Evolutionary conservation across 1,284 basidiomycete species (phyloP).

Genomic region (Golubevia pallescens): DNA sequence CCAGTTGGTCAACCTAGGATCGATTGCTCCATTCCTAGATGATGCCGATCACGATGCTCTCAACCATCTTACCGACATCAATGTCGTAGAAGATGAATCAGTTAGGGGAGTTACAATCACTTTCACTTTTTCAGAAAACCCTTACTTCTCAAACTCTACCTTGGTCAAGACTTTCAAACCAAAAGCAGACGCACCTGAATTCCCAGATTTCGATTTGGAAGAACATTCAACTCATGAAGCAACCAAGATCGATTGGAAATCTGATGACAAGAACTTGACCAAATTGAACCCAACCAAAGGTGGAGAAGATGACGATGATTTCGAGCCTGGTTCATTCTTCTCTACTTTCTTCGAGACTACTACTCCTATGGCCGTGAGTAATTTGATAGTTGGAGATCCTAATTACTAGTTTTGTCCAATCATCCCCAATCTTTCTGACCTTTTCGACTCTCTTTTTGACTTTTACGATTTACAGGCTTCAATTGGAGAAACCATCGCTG

Average conservation of each 20-base stretch:
- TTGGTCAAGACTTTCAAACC: constrained; percentile 48
- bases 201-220: constrained; percentile 47
- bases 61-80: no score
- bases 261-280: constrained; percentile 55
- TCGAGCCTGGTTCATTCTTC: constrained; percentile 62
- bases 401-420: background rate
- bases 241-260: constrained; percentile 55
- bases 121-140: constrained; percentile 55
- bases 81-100: no score
- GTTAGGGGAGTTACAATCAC: constrained; percentile 26
- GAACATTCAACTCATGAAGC: constrained; percentile 41
- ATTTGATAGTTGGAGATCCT: background rate
- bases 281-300: constrained; percentile 53
- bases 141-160: constrained; percentile 40
- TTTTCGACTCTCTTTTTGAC: background rate
- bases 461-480: constrained; percentile 15
- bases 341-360: constrained; percentile 54
- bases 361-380: constrained; percentile 29
- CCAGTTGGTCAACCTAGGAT: no score
- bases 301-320: constrained; percentile 27
- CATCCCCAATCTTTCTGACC: background rate
- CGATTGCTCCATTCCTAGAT: no score
- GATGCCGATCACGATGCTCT: no score
- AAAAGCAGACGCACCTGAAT: no score
- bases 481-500: constrained; percentile 50